phyloP scores from a whole-genome alignment of 2,329 filamentous ascomycete genomes.

The Elsinoe australis region DNA sequence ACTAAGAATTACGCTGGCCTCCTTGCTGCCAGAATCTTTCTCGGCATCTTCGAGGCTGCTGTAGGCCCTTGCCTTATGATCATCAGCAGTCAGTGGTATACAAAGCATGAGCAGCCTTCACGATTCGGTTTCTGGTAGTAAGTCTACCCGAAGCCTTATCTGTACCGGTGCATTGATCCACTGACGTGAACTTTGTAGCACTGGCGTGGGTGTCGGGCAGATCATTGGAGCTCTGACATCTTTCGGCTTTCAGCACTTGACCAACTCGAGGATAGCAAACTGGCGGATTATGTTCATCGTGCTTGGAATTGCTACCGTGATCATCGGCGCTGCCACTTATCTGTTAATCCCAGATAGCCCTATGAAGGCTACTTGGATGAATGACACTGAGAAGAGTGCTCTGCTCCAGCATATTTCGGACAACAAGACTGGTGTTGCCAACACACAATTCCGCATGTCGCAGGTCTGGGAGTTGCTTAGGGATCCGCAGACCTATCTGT shows the following conservation, averaged over 20 bases:
- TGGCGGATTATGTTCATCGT: slow-evolving; percentile 19
- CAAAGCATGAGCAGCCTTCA: slow-evolving; percentile 49
- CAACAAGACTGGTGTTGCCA: slow-evolving; percentile 36
- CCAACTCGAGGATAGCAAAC: slow-evolving; percentile 16
- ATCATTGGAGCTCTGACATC: slow-evolving; percentile 50
- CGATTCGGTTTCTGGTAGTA: slow-evolving; percentile 62
- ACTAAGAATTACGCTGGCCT: slow-evolving; percentile 42
- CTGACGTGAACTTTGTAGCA: too few species aligned
- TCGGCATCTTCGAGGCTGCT: slow-evolving; percentile 46
- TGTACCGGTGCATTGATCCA: too few species aligned
- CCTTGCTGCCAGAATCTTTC: slow-evolving; percentile 40
- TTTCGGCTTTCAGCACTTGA: slow-evolving; percentile 46
- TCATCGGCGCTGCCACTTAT: background rate
- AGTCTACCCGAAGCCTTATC: too few species aligned
- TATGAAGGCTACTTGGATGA: slow-evolving; percentile 60
- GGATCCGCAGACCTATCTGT: slow-evolving; percentile 50
- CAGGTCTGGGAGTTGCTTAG: slow-evolving; percentile 48
- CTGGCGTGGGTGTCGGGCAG: slow-evolving; percentile 51
- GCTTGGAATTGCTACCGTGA: slow-evolving; percentile 13
- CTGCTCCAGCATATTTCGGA: slow-evolving; percentile 34
- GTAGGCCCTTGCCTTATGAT: slow-evolving; percentile 46
- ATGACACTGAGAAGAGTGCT: slow-evolving; percentile 45
- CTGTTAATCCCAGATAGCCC: slow-evolving; percentile 55
- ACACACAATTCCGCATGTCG: slow-evolving; percentile 41
- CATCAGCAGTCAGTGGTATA: slow-evolving; percentile 40